Base-by-base conservation (phyloP, 495 filamentous ascomycete species). In the Trichoderma asperelloides region DNA sequence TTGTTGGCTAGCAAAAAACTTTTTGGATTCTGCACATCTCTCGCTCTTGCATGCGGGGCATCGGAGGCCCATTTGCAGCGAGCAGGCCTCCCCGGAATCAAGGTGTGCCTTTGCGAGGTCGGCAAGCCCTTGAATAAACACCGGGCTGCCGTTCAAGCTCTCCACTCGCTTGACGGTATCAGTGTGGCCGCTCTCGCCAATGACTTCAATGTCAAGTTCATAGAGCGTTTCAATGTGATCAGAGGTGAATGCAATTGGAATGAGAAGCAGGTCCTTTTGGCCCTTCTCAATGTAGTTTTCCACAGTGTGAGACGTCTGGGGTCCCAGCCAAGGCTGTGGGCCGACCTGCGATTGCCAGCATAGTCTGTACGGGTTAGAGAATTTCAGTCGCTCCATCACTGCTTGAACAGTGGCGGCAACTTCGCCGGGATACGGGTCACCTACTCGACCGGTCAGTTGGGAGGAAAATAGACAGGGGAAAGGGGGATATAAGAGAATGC, bases 331-430 rank as follows among this genome's bases (percentile, higher is more conserved):
- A 21, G 96, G 89, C 40, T 86, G 89, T 2, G 96, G 96, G 18
- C 96, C 96, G 64, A 99, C 96, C 75, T 99, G 96, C 27, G 93
- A 97, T 77, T 99, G 96, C 95, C 95, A 99, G 73, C 92, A 93
- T 39, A 99, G 81, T 25, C 96, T 87, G 77, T 96, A 98, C 2
- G 91, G 90, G 79, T 99, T 95, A 70, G 84, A 85, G 75, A 92
- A 90, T 11, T 87, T 87, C 13, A 99, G 85, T 28, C 90, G 84
- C 72, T 95, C 86, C 92, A 97, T 96, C 7, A 99, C 96, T 3
- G 96, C 94, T 71, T 96, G 88, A 7, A 97, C 95, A 7, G 96
- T 98, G n/a, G 96, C 96, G 3, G 88, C 95, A 6, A 99, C 96
- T 76, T 99, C 96, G 33, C 93, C 90, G 1, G 96, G 95, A 72